Evolutionary conservation across 768 basidiomycete genomes (phyloP), one percentile per base, ranked within the genome.

Genomic region (Rhizopogon roseolus): DNA sequence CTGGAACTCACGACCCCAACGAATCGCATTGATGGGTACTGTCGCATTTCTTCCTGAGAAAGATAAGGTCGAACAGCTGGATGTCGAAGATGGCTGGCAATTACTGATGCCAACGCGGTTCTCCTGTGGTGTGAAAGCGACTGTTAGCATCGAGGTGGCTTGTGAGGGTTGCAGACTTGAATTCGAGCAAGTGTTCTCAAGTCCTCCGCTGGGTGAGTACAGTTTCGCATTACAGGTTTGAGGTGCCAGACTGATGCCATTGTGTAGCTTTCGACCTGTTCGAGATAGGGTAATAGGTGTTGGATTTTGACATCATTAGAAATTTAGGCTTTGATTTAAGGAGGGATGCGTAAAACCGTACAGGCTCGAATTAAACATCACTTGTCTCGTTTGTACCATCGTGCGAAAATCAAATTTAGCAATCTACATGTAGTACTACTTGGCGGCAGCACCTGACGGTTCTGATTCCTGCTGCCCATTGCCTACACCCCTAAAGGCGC

Each of bases 141-240:
- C 25, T 22, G 50, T 60, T 17, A 51, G 55, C 5, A 52, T 62
- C 6, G 60, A 62, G 46, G 41, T 62, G 9, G 55, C 54, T n/a
- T 62, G 61, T 38, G 43, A 34, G 19, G 45, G 25, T 17, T 62
- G 61, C 22, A 52, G 46, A 14, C 38, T 62, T 36, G 42, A 62
- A 13, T 62, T 62, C 36, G 44, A 62, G 4, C 60, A 62, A 19
- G 25, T 62, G 1, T 61, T 61, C 38, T 61, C 60, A 6, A 43
- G 42, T 54, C 60, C 61, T 41, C 54, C 60, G 9, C 39, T 62
- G 34, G 54, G 61, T 62, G 34, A 38, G 61, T 58, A 9, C 9
- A 9, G n/a, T 16, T 22, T 22, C 11, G 43, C 16, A 5, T 44
- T 8, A 43, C 4, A 11, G 8, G n/a, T 17, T 28, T n/a, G 14